Evolutionary conservation across 352 stramenopile genomes (phyloP).

Genomic region (Phytophthora melonis): DNA sequence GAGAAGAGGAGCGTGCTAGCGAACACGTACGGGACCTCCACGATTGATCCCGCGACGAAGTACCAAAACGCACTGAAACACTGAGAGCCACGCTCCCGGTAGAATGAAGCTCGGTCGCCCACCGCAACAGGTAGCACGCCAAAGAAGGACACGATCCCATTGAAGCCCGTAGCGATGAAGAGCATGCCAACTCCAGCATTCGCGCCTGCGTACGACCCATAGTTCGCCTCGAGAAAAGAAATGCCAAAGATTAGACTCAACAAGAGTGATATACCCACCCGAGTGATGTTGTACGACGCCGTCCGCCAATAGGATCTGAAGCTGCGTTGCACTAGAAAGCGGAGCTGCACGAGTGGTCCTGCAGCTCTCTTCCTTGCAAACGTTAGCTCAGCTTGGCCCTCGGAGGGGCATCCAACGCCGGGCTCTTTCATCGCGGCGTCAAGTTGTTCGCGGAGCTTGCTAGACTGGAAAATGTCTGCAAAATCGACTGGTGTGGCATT

Average conservation of each 20-base stretch:
- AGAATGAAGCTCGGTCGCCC: conserved; percentile 85
- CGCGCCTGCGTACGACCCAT: conserved; percentile 52
- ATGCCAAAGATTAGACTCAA: conserved; percentile 86
- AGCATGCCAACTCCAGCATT: conserved; percentile 80
- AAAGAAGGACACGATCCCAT: conserved; percentile 87
- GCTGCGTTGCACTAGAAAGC: conserved; percentile 47
- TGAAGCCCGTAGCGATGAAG: conserved; percentile 88
- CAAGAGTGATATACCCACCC: conserved; percentile 66
- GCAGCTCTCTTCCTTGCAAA: conserved; percentile 48
- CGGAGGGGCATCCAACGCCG: conserved; percentile 43
- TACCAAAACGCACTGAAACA: conserved; percentile 88
- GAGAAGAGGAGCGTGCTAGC: conserved; percentile 54
- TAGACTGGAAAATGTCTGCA: conserved; percentile 48
- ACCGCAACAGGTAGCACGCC: conserved; percentile 82
- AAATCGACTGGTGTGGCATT: conserved; percentile 38
- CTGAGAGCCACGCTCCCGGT: conserved; percentile 64
- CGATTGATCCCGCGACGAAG: conserved; percentile 71
- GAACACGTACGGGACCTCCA: conserved; percentile 76
- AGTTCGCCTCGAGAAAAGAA: conserved; percentile 68
- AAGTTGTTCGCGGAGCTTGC: conserved; percentile 35
- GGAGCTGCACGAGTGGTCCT: conserved; percentile 37
- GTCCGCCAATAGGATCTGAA: conserved; percentile 57
- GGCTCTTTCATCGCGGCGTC: conserved; percentile 34
- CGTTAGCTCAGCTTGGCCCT: conserved; percentile 29
- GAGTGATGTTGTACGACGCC: conserved; percentile 84